A percentile compares a stretch with the other conserved stretches of the same genome.
phyloP scores from a whole-genome alignment of 2,329 filamentous ascomycete species.

The Cercospora sp. region DNA sequence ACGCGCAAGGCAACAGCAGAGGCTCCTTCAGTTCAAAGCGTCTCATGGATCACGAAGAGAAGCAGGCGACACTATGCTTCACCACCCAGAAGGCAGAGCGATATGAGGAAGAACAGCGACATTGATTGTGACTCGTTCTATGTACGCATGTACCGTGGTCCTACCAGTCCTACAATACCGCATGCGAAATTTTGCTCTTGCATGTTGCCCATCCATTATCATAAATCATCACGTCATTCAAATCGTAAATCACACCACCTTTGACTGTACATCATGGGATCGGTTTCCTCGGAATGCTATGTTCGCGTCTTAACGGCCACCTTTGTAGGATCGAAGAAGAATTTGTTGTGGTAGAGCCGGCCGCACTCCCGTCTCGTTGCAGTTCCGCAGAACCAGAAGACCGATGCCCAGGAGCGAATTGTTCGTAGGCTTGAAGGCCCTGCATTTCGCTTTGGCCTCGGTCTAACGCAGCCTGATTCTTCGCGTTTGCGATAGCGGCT shows the following conservation, averaged over 20 bases:
- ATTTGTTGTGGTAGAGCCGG: neutral
- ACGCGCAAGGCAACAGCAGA: neutral
- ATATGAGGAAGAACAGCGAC: neutral
- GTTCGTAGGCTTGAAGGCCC: conserved; percentile 22
- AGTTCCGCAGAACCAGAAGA: neutral
- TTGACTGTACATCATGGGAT: neutral
- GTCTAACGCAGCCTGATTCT: conserved; percentile 34
- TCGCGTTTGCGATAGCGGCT: conserved; percentile 31
- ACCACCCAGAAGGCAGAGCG: neutral
- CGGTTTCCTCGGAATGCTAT: conserved; percentile 14
- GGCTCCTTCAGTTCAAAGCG: neutral
- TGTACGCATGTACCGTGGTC: neutral
- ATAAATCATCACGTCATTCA: neutral
- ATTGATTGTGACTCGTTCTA: neutral
- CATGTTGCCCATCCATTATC: neutral
- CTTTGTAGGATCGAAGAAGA: neutral
- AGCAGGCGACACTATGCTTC: neutral
- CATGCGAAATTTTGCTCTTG: neutral
- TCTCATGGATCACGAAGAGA: neutral
- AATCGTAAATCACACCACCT: neutral
- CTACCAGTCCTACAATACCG: neutral
- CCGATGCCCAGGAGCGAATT: neutral
- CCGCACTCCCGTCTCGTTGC: neutral
- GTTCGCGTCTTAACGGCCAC: conserved; percentile 9
- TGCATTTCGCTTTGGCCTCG: conserved; percentile 33